Conservation (phyloP, 805 yeast species). For the Yamadazyma insecticola region DNA sequence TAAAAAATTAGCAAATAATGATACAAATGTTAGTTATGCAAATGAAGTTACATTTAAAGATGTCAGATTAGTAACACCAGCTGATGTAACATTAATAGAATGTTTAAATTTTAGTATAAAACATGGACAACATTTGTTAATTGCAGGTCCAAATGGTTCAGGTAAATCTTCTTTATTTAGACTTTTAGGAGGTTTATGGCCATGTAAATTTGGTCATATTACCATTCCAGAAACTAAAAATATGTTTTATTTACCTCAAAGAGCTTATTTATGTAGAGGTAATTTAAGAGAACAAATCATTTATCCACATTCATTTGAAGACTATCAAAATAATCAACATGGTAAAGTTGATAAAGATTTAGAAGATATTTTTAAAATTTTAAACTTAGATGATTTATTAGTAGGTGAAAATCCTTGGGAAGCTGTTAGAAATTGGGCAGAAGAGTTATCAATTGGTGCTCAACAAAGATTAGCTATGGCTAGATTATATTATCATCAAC, state of each 20-base stretch:
- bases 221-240: slow-evolving; percentile 61
- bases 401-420: slow-evolving; percentile 50
- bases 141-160: slow-evolving; percentile 95
- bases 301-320: slow-evolving; percentile 72
- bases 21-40: slow-evolving; percentile 24
- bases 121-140: slow-evolving; percentile 79
- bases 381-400: slow-evolving; percentile 57
- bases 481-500: slow-evolving; percentile 82
- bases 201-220: slow-evolving; percentile 55
- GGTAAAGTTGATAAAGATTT: slow-evolving; percentile 47
- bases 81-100: slow-evolving; percentile 65
- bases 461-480: slow-evolving; percentile 94
- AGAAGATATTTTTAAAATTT: slow-evolving; percentile 47
- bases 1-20: slow-evolving; percentile 7
- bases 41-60: slow-evolving; percentile 66
- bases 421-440: slow-evolving; percentile 76
- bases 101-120: slow-evolving; percentile 66
- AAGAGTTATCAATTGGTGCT: slow-evolving; percentile 83
- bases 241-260: slow-evolving; percentile 87
- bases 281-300: slow-evolving; percentile 83
- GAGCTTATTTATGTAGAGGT: slow-evolving; percentile 81
- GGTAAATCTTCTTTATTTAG: slow-evolving; percentile 93
- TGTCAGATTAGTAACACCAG: slow-evolving; percentile 84
- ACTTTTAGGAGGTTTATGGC: slow-evolving; percentile 92
- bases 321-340: slow-evolving; percentile 34